These are phyloP conservation scores for Tagetes erecta DNA, from an alignment of 129 eudicot species.

Conservation along the genomic window DNA sequence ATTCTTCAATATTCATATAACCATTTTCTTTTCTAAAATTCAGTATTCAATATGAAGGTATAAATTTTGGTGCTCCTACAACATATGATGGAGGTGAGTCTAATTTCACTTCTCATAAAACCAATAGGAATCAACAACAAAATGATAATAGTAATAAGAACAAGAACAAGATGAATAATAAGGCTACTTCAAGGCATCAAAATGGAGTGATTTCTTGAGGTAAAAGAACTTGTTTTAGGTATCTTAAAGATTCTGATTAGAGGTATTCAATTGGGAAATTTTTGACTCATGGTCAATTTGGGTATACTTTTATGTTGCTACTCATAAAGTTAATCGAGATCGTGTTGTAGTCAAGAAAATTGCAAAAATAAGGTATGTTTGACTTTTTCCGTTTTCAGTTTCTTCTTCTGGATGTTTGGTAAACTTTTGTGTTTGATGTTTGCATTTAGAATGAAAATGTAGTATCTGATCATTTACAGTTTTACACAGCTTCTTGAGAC, in stretches of 20 bases:
- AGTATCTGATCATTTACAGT: conserved; percentile 13
- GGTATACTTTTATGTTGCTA: conserved; percentile 89
- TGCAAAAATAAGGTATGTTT: conserved; percentile 75
- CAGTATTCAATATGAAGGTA: too few species aligned
- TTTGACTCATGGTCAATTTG: conserved; percentile 98
- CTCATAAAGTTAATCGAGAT: conserved; percentile 74
- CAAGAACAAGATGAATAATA: conserved; percentile 34
- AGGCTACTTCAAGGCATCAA: conserved; percentile 40
- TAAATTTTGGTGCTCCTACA: too few species aligned
- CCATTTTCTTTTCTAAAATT: too few species aligned
- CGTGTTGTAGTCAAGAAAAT: conserved; percentile 97
- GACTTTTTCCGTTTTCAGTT: background rate
- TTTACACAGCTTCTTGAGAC: background rate
- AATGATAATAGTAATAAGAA: conserved; percentile 14
- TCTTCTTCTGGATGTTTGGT: background rate
- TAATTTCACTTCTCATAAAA: conserved; percentile 23
- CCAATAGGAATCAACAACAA: conserved; percentile 35
- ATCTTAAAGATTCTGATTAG: conserved; percentile 74
- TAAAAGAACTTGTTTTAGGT: conserved; percentile 88
- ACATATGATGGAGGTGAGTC: conserved; percentile 32
- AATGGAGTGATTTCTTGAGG: conserved; percentile 72
- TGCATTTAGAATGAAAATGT: conserved; percentile 19
- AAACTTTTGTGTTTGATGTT: conserved; percentile 2
- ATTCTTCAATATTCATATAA: too few species aligned
- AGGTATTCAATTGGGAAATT: conserved; percentile 79